Conservation (phyloP, 805 yeast species). For the Myxozyma neotropica region DNA sequence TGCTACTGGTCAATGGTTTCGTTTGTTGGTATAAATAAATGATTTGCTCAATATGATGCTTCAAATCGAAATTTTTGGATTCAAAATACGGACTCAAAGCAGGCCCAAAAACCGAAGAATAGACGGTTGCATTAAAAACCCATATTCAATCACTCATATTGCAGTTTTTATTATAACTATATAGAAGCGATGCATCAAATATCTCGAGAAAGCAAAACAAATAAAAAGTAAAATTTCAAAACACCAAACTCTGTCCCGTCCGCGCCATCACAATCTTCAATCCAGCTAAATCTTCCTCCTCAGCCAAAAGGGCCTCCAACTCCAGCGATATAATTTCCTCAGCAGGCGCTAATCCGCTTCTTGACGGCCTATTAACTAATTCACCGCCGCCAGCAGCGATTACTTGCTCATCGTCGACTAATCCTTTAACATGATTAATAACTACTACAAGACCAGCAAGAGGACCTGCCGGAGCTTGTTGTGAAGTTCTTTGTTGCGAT, state of each 20-base stretch:
- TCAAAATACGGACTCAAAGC: too few relatives aligned
- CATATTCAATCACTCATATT: too few relatives aligned
- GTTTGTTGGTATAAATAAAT: too few relatives aligned
- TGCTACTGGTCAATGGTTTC: too few relatives aligned
- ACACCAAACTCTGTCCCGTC: slow-evolving; percentile 28
- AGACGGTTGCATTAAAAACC: too few relatives aligned
- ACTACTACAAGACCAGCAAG: slow-evolving; percentile 31
- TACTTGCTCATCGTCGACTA: slow-evolving; percentile 12
- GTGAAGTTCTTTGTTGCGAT: neutral
- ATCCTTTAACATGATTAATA: slow-evolving; percentile 30
- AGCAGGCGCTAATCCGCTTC: neutral
- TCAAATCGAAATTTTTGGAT: too few relatives aligned
- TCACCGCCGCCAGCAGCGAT: slow-evolving; percentile 3
- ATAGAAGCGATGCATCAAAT: neutral
- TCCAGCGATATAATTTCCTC: slow-evolving; percentile 21
- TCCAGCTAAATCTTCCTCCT: slow-evolving; percentile 31
- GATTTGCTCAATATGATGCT: too few relatives aligned
- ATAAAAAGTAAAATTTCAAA: slow-evolving; percentile 7
- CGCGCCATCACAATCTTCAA: slow-evolving; percentile 25
- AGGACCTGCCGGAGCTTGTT: slow-evolving; percentile 17
- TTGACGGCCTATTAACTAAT: neutral
- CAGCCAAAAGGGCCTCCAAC: slow-evolving; percentile 23
- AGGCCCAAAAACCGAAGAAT: too few relatives aligned
- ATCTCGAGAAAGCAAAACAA: neutral
- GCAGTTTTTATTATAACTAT: too few relatives aligned